Conservation (phyloP, 441 rosid species). For the Dalechampia spathulata region DNA sequence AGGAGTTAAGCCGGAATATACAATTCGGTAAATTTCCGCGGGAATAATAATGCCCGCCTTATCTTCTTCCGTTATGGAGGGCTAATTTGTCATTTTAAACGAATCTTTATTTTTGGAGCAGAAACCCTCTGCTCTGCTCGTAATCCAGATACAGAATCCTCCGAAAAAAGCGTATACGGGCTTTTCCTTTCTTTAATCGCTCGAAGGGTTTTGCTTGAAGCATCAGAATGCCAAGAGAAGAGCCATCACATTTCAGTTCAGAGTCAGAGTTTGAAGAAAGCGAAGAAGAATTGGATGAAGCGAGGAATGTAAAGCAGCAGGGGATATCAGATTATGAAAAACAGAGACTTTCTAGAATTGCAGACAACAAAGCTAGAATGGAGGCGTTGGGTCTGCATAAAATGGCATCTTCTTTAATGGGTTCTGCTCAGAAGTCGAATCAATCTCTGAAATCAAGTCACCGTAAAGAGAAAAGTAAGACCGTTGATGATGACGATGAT, state of each 20-base stretch:
- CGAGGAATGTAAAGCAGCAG: conserved; percentile 10
- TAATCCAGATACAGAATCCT: too few relatives aligned
- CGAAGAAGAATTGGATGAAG: conserved; percentile 1
- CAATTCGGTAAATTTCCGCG: background rate
- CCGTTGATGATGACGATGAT: conserved; percentile 47
- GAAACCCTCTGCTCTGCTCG: background rate
- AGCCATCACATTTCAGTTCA: conserved; percentile 6
- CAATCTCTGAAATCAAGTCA: conserved; percentile 19
- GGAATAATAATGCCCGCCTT: background rate
- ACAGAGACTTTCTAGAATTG: conserved; percentile 65
- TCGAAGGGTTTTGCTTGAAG: background rate
- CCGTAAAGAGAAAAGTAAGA: conserved; percentile 38
- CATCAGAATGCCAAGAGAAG: conserved; percentile 19
- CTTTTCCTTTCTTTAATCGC: background rate
- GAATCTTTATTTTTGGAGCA: background rate
- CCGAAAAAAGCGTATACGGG: too few relatives aligned
- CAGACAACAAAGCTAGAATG: conserved; percentile 77
- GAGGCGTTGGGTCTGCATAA: conserved; percentile 70
- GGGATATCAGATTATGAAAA: conserved; percentile 57
- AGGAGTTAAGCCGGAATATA: too few relatives aligned
- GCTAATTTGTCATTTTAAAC: background rate
- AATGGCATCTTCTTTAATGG: conserved; percentile 46
- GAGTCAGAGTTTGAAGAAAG: conserved; percentile 22
- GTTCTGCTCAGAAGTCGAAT: conserved; percentile 23
- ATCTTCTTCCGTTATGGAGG: too few relatives aligned